Conservation (phyloP, 148 eudicot species). For the Simmondsia chinensis region DNA sequence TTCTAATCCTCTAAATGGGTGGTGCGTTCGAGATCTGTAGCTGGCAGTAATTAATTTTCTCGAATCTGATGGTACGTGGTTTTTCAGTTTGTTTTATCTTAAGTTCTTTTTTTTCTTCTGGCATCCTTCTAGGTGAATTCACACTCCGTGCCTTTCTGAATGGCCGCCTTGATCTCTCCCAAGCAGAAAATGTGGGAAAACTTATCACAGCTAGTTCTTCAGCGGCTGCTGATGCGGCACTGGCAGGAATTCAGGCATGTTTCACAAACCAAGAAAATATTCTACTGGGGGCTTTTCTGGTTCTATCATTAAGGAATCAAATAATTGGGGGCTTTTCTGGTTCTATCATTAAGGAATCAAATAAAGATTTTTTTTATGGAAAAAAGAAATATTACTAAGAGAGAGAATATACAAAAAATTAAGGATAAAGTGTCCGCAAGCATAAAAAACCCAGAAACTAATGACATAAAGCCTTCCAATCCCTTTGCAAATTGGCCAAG, state of each 20-base stretch:
- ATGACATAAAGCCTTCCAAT: too few species aligned
- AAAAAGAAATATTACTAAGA: too few species aligned
- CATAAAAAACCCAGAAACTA: too few species aligned
- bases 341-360: neutral
- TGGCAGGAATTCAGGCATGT: conserved; percentile 88
- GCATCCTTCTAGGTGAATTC: conserved; percentile 81
- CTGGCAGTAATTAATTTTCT: too few species aligned
- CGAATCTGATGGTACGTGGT: too few species aligned
- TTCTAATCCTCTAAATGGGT: too few species aligned
- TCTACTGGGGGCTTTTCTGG: neutral
- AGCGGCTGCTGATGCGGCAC: conserved; percentile 94
- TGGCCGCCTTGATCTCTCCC: conserved; percentile 92
- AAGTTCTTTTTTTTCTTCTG: neutral
- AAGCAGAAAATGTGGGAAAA: conserved; percentile 90
- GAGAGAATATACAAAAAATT: too few species aligned
- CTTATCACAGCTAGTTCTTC: conserved; percentile 78
- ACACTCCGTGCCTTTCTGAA: conserved; percentile 95
- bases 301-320: neutral
- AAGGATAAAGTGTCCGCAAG: too few species aligned
- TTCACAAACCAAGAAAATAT: neutral
- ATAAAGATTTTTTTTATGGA: too few species aligned
- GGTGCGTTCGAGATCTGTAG: too few species aligned
- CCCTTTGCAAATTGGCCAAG: too few species aligned
- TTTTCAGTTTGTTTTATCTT: neutral
- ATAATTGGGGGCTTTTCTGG: neutral